Conservation (phyloP, 306 rosid species). For the Vachellia collinsii region DNA sequence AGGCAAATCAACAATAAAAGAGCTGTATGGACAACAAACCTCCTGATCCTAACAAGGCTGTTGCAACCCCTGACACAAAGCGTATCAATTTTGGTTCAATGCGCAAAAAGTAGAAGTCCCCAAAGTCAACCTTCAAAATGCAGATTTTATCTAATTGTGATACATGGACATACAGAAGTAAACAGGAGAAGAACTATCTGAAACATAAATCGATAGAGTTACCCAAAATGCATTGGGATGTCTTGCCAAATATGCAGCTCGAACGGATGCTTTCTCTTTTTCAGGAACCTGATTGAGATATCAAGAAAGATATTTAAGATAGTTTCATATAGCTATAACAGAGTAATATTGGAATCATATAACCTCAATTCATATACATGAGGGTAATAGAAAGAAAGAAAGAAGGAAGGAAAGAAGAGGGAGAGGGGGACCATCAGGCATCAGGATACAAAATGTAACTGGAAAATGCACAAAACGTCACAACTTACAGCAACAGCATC, state of each 20-base stretch:
- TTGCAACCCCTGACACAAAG: conserved; percentile 91
- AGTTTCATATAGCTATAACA: conserved; percentile 20
- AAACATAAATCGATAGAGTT: conserved; percentile 45
- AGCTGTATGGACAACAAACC: conserved; percentile 59
- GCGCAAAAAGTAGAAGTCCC: conserved; percentile 89
- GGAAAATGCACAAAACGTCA: conserved; percentile 29
- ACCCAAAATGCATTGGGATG: conserved; percentile 97
- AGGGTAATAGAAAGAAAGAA: conserved; percentile 24
- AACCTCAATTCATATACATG: neutral
- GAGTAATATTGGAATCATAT: conserved; percentile 26
- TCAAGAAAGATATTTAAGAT: conserved; percentile 29
- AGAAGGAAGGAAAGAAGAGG: neutral
- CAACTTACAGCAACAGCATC: conserved; percentile 81
- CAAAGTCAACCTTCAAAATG: conserved; percentile 90
- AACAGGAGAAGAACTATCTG: conserved; percentile 13
- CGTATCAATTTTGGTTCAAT: conserved; percentile 77
- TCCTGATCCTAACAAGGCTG: conserved; percentile 94
- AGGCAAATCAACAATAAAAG: conserved; percentile 21
- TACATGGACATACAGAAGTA: conserved; percentile 24
- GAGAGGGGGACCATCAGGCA: neutral
- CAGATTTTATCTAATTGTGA: conserved; percentile 29
- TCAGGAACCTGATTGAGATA: conserved; percentile 63
- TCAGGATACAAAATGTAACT: neutral
- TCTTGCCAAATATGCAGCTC: conserved; percentile 81
- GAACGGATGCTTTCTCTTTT: conserved; percentile 63